phyloP scores from a whole-genome alignment of 169 alveolate species.

The Plasmodium gonderi region DNA sequence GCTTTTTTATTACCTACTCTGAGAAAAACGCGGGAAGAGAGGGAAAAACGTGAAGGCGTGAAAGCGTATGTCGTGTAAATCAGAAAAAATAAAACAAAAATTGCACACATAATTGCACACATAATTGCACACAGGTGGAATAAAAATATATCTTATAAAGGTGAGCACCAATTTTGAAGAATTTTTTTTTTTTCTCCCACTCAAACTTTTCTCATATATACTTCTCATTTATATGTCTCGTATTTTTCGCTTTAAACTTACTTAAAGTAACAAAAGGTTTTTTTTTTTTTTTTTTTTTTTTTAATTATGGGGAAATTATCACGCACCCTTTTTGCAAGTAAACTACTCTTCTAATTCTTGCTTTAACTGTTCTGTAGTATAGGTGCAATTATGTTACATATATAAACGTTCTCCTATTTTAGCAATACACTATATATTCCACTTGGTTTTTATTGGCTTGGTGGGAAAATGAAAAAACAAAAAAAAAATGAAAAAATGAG shows the following conservation, averaged over 20 bases:
- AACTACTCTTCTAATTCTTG: neutral
- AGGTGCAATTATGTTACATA: no score
- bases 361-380: neutral
- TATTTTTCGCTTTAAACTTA: neutral
- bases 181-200: neutral
- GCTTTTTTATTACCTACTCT: slow-evolving; percentile 12
- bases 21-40: neutral
- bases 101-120: no score
- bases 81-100: neutral
- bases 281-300: neutral
- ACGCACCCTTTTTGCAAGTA: neutral
- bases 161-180: no score
- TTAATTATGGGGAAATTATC: neutral
- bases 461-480: no score
- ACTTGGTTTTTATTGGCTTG: no score
- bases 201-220: no score
- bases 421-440: no score
- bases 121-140: no score
- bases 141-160: no score
- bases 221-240: neutral
- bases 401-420: no score
- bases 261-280: slow-evolving; percentile 26
- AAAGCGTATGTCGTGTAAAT: neutral
- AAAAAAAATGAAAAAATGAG: no score
- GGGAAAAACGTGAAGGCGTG: neutral